Conservation (phyloP, 192 early-diverging fungal species). For the Funneliformis mosseae region DNA sequence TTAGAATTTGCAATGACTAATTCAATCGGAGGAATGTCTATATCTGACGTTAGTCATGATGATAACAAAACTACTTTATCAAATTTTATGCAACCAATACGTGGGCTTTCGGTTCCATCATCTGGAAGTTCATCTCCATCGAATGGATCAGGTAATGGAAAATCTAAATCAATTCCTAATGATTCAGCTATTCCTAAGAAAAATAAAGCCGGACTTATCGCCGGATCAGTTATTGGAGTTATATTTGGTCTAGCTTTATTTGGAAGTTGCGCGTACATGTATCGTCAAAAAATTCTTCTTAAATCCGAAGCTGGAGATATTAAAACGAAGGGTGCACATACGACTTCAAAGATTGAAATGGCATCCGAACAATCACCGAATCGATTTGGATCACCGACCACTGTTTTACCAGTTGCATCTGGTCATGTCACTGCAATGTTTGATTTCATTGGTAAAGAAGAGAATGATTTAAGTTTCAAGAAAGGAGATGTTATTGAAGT, state of each 20-base stretch:
- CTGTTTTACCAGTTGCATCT: not conserved
- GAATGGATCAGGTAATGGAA: conserved; percentile 1
- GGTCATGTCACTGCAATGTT: conserved; percentile 44
- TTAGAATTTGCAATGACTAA: conserved; percentile 54
- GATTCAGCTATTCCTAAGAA: not conserved
- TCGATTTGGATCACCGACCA: not conserved
- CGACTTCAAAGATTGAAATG: not conserved
- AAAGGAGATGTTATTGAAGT: conserved; percentile 50
- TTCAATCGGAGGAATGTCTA: conserved; percentile 67
- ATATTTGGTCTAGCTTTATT: not conserved
- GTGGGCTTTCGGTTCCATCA: not conserved
- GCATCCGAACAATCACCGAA: not conserved
- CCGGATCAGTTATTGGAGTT: not conserved
- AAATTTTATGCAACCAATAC: conserved; percentile 33
- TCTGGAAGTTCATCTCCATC: conserved; percentile 40
- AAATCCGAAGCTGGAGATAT: not conserved
- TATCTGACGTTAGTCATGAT: conserved; percentile 55
- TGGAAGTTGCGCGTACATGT: not conserved
- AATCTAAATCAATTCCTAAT: not conserved
- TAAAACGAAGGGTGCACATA: not conserved
- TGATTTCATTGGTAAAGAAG: conserved; percentile 44
- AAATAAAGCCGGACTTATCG: not conserved
- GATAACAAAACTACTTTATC: conserved; percentile 40
- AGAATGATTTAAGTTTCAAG: conserved; percentile 44
- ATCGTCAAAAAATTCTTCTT: too few species aligned